A percentile compares a stretch with the other conserved stretches of the same genome.
phyloP scores from a whole-genome alignment of 1,284 basidiomycete species.

The Apiotrichum mycotoxinovorans region DNA sequence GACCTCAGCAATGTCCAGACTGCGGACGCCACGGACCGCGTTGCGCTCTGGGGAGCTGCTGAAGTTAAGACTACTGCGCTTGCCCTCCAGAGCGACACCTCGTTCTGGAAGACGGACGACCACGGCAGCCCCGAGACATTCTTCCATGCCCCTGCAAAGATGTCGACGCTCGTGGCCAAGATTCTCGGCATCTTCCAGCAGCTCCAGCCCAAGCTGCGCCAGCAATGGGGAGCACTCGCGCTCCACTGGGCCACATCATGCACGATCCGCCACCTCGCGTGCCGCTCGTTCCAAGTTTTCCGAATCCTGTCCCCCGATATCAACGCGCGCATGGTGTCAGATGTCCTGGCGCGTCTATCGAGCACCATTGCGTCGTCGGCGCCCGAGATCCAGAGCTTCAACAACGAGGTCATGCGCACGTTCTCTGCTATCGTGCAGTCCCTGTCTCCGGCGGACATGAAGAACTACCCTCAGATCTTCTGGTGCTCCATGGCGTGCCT shows the following conservation, averaged over 20 bases:
- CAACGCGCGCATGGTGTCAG: conserved; percentile 69
- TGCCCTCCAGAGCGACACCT: conserved; percentile 46
- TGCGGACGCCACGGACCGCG: conserved; percentile 21
- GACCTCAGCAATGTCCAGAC: conserved; percentile 43
- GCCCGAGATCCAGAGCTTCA: conserved; percentile 74
- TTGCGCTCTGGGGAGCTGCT: conserved; percentile 30
- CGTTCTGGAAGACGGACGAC: conserved; percentile 74
- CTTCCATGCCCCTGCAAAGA: conserved; percentile 58
- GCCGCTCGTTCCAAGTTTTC: conserved; percentile 86
- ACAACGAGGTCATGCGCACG: conserved; percentile 76
- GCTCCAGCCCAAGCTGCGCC: conserved; percentile 63
- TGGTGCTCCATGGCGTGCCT: conserved; percentile 82
- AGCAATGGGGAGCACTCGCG: conserved; percentile 76
- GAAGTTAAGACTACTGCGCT: conserved; percentile 59
- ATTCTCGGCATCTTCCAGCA: conserved; percentile 68
- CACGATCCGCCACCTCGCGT: conserved; percentile 79
- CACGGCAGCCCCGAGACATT: conserved; percentile 38
- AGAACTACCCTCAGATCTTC: conserved; percentile 73
- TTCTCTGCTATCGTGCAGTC: conserved; percentile 65
- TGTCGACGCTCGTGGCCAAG: conserved; percentile 65
- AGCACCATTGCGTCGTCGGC: conserved; percentile 72
- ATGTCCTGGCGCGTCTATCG: conserved; percentile 76
- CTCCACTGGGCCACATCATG: conserved; percentile 82
- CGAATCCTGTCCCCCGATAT: conserved; percentile 73
- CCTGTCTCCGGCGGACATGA: conserved; percentile 58